Evolutionary conservation across 305 asterid genomes (phyloP).

Genomic region (Plantago coronopus): DNA sequence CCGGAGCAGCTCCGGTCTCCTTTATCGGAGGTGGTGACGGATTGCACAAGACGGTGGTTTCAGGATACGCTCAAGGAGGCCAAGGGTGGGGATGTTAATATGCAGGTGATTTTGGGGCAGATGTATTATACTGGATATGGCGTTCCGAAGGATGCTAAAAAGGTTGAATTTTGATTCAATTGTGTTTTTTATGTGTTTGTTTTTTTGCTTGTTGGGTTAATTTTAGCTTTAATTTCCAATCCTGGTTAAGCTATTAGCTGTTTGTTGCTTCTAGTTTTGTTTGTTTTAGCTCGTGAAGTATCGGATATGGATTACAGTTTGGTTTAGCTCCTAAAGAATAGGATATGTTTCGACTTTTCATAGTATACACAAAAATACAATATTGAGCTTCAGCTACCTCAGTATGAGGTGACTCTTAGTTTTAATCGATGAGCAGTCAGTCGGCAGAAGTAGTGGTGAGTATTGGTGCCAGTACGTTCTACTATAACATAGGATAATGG

Average conservation of each 20-base stretch:
- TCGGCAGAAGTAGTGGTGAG: too few species aligned
- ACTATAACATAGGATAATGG: background rate
- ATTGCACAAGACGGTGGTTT: constrained; percentile 64
- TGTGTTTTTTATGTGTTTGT: background rate
- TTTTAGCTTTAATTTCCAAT: too few species aligned
- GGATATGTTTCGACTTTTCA: too few species aligned
- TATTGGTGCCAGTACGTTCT: too few species aligned
- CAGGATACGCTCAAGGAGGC: constrained; percentile 70
- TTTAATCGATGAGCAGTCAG: too few species aligned
- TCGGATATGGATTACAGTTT: too few species aligned
- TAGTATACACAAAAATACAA: too few species aligned
- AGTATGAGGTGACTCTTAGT: too few species aligned
- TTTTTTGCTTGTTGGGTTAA: background rate
- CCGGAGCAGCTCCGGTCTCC: constrained; percentile 30
- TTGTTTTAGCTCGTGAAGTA: too few species aligned
- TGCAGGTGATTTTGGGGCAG: constrained; percentile 70
- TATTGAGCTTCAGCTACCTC: too few species aligned
- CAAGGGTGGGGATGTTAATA: constrained; percentile 52
- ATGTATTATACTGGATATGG: constrained; percentile 68
- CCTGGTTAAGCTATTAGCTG: background rate
- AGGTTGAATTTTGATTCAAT: constrained; percentile 29
- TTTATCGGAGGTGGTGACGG: constrained; percentile 52
- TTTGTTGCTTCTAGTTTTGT: too few species aligned
- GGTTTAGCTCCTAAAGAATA: too few species aligned
- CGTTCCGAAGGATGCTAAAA: constrained; percentile 40